phyloP scores from a whole-genome alignment of 129 eudicot species.

The Chrysanthemum lavandulifolium region DNA sequence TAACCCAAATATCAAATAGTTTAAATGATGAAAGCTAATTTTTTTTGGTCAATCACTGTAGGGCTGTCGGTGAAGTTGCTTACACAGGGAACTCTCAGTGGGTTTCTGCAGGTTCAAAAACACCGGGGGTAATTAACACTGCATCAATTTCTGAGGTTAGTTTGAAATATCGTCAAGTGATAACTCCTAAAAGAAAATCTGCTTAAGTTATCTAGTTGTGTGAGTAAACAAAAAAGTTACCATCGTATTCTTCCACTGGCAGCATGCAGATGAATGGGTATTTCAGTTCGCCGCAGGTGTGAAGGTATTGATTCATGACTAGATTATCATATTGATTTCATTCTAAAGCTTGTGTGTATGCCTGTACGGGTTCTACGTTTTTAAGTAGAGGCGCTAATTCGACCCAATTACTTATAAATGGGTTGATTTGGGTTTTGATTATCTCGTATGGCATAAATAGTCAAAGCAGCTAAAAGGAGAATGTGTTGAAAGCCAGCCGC shows the following conservation, averaged over 20 bases:
- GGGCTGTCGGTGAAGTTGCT: slow-evolving; percentile 81
- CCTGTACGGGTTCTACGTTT: background rate
- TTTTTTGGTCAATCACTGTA: slow-evolving; percentile 25
- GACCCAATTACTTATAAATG: background rate
- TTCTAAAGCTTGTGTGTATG: background rate
- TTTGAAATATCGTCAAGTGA: background rate
- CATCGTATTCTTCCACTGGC: slow-evolving; percentile 27
- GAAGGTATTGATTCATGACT: slow-evolving; percentile 54
- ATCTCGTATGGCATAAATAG: too few species aligned
- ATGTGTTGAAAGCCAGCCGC: too few species aligned
- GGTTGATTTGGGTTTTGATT: background rate
- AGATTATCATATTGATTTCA: slow-evolving; percentile 5
- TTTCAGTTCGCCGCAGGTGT: slow-evolving; percentile 80
- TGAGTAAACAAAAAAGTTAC: slow-evolving; percentile 21
- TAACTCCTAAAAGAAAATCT: background rate
- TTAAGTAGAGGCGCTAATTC: background rate
- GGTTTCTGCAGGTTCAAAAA: slow-evolving; percentile 48
- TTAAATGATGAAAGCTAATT: slow-evolving; percentile 6
- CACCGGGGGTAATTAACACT: slow-evolving; percentile 36
- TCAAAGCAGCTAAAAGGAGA: too few species aligned
- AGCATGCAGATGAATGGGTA: slow-evolving; percentile 74
- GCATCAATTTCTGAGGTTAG: slow-evolving; percentile 54
- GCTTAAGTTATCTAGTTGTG: slow-evolving; percentile 7
- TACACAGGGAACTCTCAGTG: slow-evolving; percentile 50
- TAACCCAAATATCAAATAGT: too few species aligned